phyloP scores from a whole-genome alignment of 352 stramenopile genomes.

The Pythium vanterpoolii region DNA sequence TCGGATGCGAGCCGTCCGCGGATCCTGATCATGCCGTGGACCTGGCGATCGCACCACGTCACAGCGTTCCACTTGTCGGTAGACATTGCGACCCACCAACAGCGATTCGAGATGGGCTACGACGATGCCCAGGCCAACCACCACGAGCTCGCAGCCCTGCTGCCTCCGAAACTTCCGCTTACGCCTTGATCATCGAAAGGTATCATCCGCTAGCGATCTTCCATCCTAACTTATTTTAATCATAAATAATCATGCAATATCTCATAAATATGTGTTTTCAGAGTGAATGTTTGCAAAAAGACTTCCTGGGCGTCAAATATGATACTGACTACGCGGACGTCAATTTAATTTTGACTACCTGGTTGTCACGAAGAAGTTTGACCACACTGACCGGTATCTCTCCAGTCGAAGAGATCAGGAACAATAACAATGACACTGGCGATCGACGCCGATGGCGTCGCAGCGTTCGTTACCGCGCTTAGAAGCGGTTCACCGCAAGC shows the following conservation, averaged over 20 bases:
- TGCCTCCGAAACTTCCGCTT: conserved; percentile 26
- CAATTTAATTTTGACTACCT: too few relatives aligned
- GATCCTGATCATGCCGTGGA: conserved; percentile 63
- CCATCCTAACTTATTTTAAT: conserved; percentile 7
- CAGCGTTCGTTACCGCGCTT: conserved; percentile 2
- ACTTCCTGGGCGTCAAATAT: conserved; percentile 8
- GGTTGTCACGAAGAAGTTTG: too few relatives aligned
- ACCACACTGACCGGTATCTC: neutral
- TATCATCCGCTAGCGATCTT: conserved; percentile 3
- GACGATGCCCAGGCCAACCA: conserved; percentile 51
- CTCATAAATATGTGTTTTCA: neutral
- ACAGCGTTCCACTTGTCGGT: conserved; percentile 58
- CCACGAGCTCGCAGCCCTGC: conserved; percentile 42
- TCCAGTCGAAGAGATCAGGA: too few relatives aligned
- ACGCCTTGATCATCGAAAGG: neutral
- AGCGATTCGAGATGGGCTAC: conserved; percentile 59
- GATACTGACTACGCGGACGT: too few relatives aligned
- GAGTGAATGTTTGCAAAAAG: neutral
- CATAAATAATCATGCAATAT: neutral
- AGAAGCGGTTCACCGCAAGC: conserved; percentile 2
- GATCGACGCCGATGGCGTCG: neutral
- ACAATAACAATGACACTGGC: neutral
- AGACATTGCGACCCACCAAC: conserved; percentile 43
- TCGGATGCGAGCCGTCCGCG: conserved; percentile 23
- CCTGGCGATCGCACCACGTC: conserved; percentile 50